A percentile compares a stretch with the other conserved stretches of the same genome.
Evolutionary conservation across 1,284 basidiomycete genomes (phyloP).

Genomic region (Cutaneotrichosporon cutaneum): DNA sequence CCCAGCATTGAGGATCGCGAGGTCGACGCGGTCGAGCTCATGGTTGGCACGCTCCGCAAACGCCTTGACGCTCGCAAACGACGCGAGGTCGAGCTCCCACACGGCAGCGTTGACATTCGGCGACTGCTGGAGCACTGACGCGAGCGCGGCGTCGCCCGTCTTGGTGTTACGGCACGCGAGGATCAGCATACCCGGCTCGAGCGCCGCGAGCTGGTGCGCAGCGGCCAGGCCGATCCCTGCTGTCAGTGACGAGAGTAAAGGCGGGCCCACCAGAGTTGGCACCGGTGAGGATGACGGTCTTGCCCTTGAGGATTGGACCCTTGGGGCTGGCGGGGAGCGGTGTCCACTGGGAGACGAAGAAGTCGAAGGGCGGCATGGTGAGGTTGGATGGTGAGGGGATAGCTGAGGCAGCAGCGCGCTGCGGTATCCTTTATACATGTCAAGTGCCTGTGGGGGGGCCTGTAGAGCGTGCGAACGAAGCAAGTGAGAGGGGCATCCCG

Average conservation of each 20-base stretch:
- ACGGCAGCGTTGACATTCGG: conserved; percentile 20
- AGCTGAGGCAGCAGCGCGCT: too few species aligned
- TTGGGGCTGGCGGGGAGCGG: neutral
- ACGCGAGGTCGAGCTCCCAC: conserved; percentile 22
- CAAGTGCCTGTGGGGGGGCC: too few species aligned
- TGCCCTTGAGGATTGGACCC: conserved; percentile 11
- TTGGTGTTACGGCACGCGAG: conserved; percentile 26
- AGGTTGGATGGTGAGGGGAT: neutral
- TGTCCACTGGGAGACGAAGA: neutral
- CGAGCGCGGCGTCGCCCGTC: conserved; percentile 14
- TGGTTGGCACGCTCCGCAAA: conserved; percentile 7
- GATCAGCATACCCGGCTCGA: conserved; percentile 23
- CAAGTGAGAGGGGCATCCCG: too few species aligned
- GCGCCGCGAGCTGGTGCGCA: conserved; percentile 19
- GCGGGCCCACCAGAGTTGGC: conserved; percentile 22
- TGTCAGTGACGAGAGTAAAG: too few species aligned
- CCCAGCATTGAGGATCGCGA: conserved; percentile 22
- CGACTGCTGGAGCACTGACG: conserved; percentile 10
- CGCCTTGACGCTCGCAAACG: conserved; percentile 18
- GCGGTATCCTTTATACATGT: too few species aligned
- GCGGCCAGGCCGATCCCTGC: conserved; percentile 27
- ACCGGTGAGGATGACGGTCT: conserved; percentile 30
- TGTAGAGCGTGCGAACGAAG: too few species aligned
- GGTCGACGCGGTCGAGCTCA: conserved; percentile 10
- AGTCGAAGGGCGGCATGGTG: neutral